Evolutionary conservation across 345 rosid genomes (phyloP).

Genomic region (Citropsis articulata): DNA sequence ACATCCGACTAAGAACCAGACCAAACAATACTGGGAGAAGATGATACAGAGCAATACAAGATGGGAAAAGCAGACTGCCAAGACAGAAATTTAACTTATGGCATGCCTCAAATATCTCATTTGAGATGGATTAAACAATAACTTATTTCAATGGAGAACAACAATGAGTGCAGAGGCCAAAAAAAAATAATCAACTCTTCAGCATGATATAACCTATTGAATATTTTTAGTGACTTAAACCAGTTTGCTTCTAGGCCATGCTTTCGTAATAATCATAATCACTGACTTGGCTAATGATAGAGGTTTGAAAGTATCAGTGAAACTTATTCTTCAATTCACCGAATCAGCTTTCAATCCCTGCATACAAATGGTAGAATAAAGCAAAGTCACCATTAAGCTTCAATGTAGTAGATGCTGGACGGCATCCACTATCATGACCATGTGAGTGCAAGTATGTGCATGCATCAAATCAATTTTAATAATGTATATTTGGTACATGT

Average conservation of each 20-base stretch:
- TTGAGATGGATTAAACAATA: neutral
- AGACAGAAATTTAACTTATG: neutral
- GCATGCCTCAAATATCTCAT: neutral
- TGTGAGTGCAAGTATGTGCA: too few species aligned
- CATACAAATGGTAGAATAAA: constrained; percentile 1
- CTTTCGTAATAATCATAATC: constrained; percentile 6
- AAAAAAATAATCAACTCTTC: neutral
- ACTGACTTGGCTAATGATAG: neutral
- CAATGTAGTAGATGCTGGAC: neutral
- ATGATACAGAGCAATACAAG: neutral
- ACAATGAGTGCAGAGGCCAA: neutral
- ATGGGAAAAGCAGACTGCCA: neutral
- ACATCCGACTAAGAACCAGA: neutral
- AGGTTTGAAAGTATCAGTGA: neutral
- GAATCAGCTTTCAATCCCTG: constrained; percentile 13
- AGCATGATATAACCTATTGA: neutral
- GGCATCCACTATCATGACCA: neutral
- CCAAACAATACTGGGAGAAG: neutral
- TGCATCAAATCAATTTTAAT: neutral
- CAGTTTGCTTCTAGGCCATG: neutral
- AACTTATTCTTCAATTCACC: neutral
- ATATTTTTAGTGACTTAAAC: neutral
- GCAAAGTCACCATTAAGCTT: neutral
- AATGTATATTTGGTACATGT: neutral
- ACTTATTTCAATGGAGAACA: neutral